phyloP scores from a whole-genome alignment of 129 eudicot species.

The Kitagawia praeruptora region DNA sequence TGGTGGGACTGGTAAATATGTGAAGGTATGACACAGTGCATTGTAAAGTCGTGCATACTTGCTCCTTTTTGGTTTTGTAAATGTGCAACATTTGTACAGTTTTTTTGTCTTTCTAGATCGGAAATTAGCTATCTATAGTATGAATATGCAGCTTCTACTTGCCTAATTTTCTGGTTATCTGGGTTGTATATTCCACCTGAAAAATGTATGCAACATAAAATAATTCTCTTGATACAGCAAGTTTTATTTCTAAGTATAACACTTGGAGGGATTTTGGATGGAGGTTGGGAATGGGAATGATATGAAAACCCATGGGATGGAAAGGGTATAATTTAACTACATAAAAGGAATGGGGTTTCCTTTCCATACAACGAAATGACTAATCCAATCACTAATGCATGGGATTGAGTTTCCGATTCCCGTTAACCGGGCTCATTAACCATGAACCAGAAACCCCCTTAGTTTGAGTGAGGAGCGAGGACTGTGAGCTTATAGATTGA shows the following conservation, averaged over 20 bases:
- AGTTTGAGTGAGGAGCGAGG: too few relatives aligned
- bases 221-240: neutral
- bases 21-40: conserved; percentile 43
- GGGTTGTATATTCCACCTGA: neutral
- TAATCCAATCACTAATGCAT: too few relatives aligned
- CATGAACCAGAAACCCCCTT: neutral
- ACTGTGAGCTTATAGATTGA: neutral
- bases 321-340: too few relatives aligned
- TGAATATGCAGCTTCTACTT: neutral
- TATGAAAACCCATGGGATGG: too few relatives aligned
- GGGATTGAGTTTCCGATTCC: too few relatives aligned
- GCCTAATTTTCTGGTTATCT: neutral
- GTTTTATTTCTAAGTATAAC: neutral
- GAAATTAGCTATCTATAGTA: neutral
- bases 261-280: too few relatives aligned
- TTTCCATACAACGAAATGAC: too few relatives aligned
- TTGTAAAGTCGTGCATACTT: neutral
- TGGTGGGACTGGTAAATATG: conserved; percentile 69
- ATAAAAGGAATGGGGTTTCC: too few relatives aligned
- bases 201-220: neutral
- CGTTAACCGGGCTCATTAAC: too few relatives aligned
- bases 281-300: too few relatives aligned
- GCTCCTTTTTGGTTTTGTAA: neutral
- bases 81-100: neutral
- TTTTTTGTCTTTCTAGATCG: neutral